These are phyloP conservation scores for Morella rubra DNA, from an alignment of 306 rosid genomes.

Conservation along the genomic window DNA sequence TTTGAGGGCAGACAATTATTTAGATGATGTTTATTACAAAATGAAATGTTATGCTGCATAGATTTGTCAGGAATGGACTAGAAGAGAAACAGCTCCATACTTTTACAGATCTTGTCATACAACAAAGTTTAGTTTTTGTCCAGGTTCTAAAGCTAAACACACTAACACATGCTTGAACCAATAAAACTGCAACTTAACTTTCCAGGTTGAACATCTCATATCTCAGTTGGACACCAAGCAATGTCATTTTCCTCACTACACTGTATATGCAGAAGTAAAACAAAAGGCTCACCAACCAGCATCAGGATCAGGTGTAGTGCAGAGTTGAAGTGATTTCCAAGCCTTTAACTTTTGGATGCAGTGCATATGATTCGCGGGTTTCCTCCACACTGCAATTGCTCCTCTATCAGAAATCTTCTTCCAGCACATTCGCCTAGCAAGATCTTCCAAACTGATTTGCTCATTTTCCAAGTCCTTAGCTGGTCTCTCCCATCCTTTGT, in stretches of 20 bases:
- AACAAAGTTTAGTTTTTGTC: not conserved
- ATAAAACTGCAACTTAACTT: not conserved
- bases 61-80: not conserved
- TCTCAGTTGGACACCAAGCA: too few relatives aligned
- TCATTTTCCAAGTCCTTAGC: constrained; percentile 79
- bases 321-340: constrained; percentile 64
- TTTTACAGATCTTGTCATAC: not conserved
- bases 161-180: not conserved
- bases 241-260: too few relatives aligned
- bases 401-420: constrained; percentile 67
- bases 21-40: not conserved
- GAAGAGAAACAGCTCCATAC: not conserved
- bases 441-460: constrained; percentile 70
- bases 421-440: constrained; percentile 76
- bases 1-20: not conserved
- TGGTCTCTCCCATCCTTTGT: constrained; percentile 94
- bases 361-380: constrained; percentile 79
- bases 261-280: too few relatives aligned
- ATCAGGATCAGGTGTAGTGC: constrained; percentile 81
- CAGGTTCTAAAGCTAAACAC: not conserved
- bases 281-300: constrained; percentile 55
- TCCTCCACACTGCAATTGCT: constrained; percentile 86
- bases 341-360: constrained; percentile 55
- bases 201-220: not conserved
- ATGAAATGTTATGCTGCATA: not conserved